Evolutionary conservation across 805 yeast species (phyloP), one percentile per base, ranked within the genome.

Genomic region (Wickerhamomyces canadensis): DNA sequence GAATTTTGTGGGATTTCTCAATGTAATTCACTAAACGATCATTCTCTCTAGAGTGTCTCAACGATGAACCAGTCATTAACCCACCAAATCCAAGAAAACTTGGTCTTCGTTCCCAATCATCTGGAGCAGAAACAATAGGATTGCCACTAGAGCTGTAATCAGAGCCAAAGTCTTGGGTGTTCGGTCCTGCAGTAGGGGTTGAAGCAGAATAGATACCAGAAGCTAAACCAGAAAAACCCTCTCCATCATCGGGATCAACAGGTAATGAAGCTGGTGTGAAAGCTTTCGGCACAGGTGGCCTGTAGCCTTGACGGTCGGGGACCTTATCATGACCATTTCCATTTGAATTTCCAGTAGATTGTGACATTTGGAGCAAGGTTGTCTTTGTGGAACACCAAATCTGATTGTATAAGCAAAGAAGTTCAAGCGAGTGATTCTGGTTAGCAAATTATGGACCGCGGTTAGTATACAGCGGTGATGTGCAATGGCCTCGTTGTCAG

Each of bases 21-120:
- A 33, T 15, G 31, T 49, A 49, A 29, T 44, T 42, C 8, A 46
- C 34, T 27, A 47, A 27, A 29, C 36, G 44, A 12, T 52, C 58
- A 26, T 43, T 50, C 33, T 48, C 50, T 23, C 41, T 45, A 12
- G 45, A 24, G 33, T 45, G 49, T 31, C 43, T 46, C 14, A 48
- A 19, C 30, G 47, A 46, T 2, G 45, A 18, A 14, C 54, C 52
- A 6, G 42, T 38, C 18, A 51, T 24, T 6, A 42, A 28, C 4
- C 40, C 35, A 17, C 46, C 43, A 31, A 51, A 42, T 6, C 47
- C 49, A 4, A 47, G 26, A 17, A 51, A 41, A 30, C 54, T 50
- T 4, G 42, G 44, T 33, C 49, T 40, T 36, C 45, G 38, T 6
- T 42, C 42, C 33, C 38, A 38, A 2, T 19, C 27, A 11, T 23